A percentile compares a stretch with the other conserved stretches of the same genome.
These are phyloP conservation scores for Xylariaceae sp. DNA, from an alignment of 2,329 filamentous ascomycete species.

Conservation along the genomic window DNA sequence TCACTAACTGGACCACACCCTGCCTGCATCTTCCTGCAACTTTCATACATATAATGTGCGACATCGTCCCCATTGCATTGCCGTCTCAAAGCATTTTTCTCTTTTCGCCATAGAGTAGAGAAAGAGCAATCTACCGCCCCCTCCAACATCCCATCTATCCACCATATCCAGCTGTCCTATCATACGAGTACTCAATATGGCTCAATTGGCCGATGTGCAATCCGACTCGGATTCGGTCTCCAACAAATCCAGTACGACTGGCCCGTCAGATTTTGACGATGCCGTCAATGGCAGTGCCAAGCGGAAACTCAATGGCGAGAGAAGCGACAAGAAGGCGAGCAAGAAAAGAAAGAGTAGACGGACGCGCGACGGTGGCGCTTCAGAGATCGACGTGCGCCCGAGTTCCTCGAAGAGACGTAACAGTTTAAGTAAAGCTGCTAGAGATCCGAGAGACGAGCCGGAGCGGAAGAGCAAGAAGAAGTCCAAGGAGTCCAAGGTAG, in stretches of 20 bases:
- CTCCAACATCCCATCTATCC: neutral
- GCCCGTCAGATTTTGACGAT: conserved; percentile 31
- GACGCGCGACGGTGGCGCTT: conserved; percentile 26
- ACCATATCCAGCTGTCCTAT: neutral
- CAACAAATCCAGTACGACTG: conserved; percentile 18
- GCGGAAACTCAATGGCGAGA: conserved; percentile 13
- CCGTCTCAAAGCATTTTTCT: neutral
- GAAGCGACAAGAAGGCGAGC: conserved; percentile 30
- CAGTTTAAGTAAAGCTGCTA: conserved; percentile 56
- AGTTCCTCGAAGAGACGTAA: conserved; percentile 41
- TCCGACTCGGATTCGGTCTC: conserved; percentile 14
- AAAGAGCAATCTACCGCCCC: neutral
- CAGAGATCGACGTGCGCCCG: conserved; percentile 32
- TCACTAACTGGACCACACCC: neutral
- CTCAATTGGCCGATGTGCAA: conserved; percentile 22
- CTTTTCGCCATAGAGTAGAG: neutral
- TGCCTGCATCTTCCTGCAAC: neutral
- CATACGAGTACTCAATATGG: conserved; percentile 27
- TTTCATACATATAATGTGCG: neutral
- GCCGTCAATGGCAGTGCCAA: conserved; percentile 26
- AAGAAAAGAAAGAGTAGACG: conserved; percentile 31
- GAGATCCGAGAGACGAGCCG: conserved; percentile 54
- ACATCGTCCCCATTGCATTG: neutral
- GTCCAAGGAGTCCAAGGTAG: conserved; percentile 13
- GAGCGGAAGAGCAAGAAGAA: conserved; percentile 37